These are phyloP conservation scores for Anisodus acutangulus DNA, from an alignment of 257 asterid species.

Conservation along the genomic window DNA sequence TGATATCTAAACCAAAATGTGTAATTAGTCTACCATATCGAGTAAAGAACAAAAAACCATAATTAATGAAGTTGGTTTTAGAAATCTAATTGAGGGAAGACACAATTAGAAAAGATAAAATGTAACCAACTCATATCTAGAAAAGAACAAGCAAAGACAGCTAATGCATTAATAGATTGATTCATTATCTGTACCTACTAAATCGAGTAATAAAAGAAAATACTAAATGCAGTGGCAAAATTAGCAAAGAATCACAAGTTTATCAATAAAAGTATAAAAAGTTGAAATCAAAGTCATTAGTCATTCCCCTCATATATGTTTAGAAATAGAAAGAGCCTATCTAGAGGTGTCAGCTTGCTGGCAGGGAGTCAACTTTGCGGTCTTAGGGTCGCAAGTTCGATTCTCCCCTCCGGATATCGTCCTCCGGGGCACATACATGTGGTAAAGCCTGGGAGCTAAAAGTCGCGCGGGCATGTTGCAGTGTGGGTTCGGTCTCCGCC, in stretches of 20 bases:
- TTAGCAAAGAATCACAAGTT: background rate
- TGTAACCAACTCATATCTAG: background rate
- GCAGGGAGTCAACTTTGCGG: no score
- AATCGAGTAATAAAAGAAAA: background rate
- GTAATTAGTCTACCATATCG: background rate
- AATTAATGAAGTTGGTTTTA: background rate
- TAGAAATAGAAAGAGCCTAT: background rate
- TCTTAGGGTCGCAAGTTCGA: no score
- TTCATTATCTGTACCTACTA: background rate
- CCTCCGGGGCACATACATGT: no score
- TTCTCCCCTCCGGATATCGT: no score
- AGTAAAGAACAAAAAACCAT: background rate
- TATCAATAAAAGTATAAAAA: background rate
- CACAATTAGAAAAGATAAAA: background rate
- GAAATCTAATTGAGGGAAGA: background rate
- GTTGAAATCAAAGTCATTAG: background rate
- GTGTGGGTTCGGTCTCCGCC: no score
- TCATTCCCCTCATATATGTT: background rate
- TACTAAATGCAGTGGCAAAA: background rate
- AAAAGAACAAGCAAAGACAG: background rate
- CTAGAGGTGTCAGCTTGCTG: no score
- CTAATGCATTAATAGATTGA: background rate
- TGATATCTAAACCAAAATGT: background rate
- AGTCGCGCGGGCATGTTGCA: no score
- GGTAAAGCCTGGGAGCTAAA: no score